A percentile compares a stretch with the other conserved stretches of the same genome.
These are phyloP conservation scores for Dictyostelium purpureum DNA, from an alignment of 78 protist genomes.

Conservation along the genomic window DNA sequence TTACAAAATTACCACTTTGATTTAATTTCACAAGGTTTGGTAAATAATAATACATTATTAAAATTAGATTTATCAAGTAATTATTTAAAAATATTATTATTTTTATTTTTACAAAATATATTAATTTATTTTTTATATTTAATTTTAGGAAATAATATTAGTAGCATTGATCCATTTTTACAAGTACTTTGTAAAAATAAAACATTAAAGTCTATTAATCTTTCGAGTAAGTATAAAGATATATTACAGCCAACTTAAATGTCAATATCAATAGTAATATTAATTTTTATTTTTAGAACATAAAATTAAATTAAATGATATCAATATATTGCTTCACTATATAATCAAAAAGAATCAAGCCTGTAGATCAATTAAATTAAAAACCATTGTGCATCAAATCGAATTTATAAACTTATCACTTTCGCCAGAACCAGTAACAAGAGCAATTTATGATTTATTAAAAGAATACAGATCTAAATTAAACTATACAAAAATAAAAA, in stretches of 20 bases:
- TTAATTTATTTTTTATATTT: background rate
- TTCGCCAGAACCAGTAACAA: background rate
- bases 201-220: background rate
- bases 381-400: background rate
- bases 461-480: background rate
- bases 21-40: background rate
- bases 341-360: background rate
- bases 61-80: constrained; percentile 21
- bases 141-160: background rate
- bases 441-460: background rate
- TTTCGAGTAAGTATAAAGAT: constrained; percentile 24
- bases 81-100: background rate
- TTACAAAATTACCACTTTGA: background rate
- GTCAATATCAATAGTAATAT: background rate
- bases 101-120: background rate
- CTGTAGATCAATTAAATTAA: no score
- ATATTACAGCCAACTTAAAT: no score
- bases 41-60: background rate
- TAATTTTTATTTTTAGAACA: background rate
- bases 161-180: background rate
- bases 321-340: background rate
- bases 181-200: background rate
- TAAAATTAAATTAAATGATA: constrained; percentile 16
- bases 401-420: background rate
- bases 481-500: no score